phyloP scores from a whole-genome alignment of 2,329 filamentous ascomycete genomes.

The Ceratocystis harringtonii region DNA sequence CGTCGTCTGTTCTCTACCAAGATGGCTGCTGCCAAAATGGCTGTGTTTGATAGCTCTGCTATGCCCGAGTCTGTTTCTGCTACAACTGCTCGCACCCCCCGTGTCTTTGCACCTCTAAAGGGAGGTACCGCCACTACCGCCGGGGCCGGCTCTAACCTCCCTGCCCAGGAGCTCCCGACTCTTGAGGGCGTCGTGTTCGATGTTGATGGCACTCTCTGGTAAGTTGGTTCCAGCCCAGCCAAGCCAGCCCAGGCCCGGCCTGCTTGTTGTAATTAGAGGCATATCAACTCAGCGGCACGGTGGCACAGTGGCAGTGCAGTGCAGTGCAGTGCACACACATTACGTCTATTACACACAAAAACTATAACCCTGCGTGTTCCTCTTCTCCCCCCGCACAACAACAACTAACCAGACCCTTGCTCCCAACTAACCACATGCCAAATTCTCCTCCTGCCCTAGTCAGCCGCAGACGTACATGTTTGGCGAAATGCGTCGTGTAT shows the following conservation, averaged over 20 bases:
- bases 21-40: slow-evolving; percentile 2
- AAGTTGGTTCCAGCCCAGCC: slow-evolving; percentile 26
- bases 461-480: slow-evolving; percentile 96
- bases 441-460: slow-evolving; percentile 30
- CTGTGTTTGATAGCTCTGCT: background rate
- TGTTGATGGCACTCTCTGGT: slow-evolving; percentile 91
- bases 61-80: background rate
- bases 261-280: background rate
- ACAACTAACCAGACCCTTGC: background rate
- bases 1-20: slow-evolving; percentile 1
- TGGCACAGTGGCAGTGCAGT: background rate
- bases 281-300: background rate
- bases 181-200: slow-evolving; percentile 65
- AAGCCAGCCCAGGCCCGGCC: background rate
- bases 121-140: slow-evolving; percentile 23
- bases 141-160: too few species aligned
- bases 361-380: background rate
- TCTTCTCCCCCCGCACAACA: background rate
- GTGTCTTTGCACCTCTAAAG: slow-evolving; percentile 40
- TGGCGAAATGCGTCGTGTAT: slow-evolving; percentile 59
- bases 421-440: background rate
- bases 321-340: background rate
- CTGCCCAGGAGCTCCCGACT: slow-evolving; percentile 24
- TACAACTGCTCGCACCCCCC: background rate
- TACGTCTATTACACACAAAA: too few species aligned